Conservation (phyloP, 2,329 filamentous ascomycete species). For the Neurospora sp. region DNA sequence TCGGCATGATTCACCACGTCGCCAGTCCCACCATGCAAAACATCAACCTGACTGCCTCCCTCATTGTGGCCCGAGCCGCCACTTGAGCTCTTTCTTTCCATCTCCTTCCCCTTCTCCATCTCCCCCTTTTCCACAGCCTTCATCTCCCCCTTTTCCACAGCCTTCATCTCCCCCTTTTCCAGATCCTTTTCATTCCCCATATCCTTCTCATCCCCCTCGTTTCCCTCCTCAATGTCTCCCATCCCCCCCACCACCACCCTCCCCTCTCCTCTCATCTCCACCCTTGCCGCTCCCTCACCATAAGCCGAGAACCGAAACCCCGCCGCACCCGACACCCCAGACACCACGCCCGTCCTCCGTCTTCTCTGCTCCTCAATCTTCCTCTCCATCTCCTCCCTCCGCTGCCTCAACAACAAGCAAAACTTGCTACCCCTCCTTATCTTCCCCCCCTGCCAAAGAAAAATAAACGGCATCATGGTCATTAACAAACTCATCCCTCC, state of each 20-base stretch:
- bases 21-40: not conserved
- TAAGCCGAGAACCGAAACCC: not conserved
- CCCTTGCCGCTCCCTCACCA: not conserved
- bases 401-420: constrained; percentile 47
- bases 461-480: constrained; percentile 41
- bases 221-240: not conserved
- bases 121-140: not conserved
- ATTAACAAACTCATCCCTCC: constrained; percentile 40
- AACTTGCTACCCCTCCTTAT: constrained; percentile 51
- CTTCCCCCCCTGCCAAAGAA: constrained; percentile 42
- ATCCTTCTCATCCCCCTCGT: not conserved
- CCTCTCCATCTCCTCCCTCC: constrained; percentile 36
- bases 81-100: not conserved
- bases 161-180: no score
- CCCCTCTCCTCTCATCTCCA: not conserved
- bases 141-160: not conserved
- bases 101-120: not conserved
- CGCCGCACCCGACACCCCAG: not conserved
- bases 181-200: no score
- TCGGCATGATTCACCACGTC: not conserved
- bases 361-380: constrained; percentile 28
- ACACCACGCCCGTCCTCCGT: not conserved
- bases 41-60: not conserved
- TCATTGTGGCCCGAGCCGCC: not conserved
- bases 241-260: not conserved